These are phyloP conservation scores for Hericium rajendrae DNA, from an alignment of 768 basidiomycete genomes.

Conservation along the genomic window DNA sequence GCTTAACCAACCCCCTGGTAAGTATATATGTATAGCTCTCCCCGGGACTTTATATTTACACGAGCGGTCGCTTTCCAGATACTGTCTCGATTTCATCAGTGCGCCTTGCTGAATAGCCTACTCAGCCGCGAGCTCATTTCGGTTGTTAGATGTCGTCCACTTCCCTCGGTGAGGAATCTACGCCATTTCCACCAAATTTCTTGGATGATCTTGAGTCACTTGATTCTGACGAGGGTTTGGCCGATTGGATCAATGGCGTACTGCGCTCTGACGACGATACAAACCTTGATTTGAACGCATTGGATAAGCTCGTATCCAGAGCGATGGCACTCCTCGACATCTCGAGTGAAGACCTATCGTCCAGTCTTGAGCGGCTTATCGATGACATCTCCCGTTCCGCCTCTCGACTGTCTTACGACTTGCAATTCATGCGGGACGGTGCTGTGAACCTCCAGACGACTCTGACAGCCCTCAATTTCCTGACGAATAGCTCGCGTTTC, in stretches of 20 bases:
- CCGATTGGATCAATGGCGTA: constrained; percentile 24
- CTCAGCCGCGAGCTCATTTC: too few species aligned
- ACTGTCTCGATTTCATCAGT: too few species aligned
- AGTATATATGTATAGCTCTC: too few species aligned
- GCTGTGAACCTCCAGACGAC: constrained; percentile 66
- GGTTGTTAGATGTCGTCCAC: not conserved
- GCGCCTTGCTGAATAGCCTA: too few species aligned
- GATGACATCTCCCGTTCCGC: constrained; percentile 89
- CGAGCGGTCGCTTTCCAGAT: too few species aligned
- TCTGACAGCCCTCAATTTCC: constrained; percentile 51
- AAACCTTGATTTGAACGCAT: constrained; percentile 26
- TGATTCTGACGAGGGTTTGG: constrained; percentile 17
- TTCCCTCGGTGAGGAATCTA: not conserved
- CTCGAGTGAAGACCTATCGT: constrained; percentile 80
- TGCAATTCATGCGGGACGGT: constrained; percentile 94
- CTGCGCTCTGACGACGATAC: constrained; percentile 4
- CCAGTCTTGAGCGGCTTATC: constrained; percentile 78
- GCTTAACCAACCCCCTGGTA: too few species aligned
- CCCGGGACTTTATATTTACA: too few species aligned
- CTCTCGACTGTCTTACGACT: constrained; percentile 86
- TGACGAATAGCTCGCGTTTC: constrained; percentile 41
- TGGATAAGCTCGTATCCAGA: constrained; percentile 68
- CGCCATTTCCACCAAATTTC: constrained; percentile 2
- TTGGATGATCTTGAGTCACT: constrained; percentile 15
- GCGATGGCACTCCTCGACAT: constrained; percentile 77